Base-by-base conservation (phyloP, 257 asterid genomes). In the Nemophila menziesii region DNA sequence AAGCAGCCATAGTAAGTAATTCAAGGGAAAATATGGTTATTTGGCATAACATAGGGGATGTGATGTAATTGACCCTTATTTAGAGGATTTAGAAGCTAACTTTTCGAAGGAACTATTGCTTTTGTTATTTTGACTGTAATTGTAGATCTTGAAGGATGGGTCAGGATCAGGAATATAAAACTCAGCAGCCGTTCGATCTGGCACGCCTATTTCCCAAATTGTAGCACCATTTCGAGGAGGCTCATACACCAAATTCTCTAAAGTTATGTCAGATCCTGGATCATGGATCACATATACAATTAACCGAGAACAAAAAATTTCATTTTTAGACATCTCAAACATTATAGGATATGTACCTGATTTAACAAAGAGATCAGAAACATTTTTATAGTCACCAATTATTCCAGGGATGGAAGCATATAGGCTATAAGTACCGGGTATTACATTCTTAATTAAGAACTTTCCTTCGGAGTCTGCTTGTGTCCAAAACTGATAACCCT, bases 401-500 rank as follows among this genome's bases (percentile, higher is more conserved):
- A 71, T 24, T 15, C 93, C 93, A 6, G 92, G 77, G 26, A 73
- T 57, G 82, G 84, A 84, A 11, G 80, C 82, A 46, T 77, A 70
- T 39, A 80, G 34, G 15, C 39, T 65, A 38, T 84, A 84, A 19
- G 13, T 58, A 11, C 71, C 75, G 1, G 74, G 52, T 34, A 64
- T 47, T 22, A 84, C 56, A 13, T 36, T 43, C 2, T 12, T 48
- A 5, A 80, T 78, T 1, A 38, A 49, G 51, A 80, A 84, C 16
- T 51, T 10, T 2, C 93, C 95, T 11, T 14, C 17, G 44, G 48
- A 23, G 56, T 75, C 73, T 0, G 87, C 49, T 52, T 29, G 61
- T 12, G 62, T 63, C 95, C 95, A 84, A 29, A 84, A 84, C 52
- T 84, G 95, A 52, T 80, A 80, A 11, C 80, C 87, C 93, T 84